Conservation (phyloP, 164 flowering plant genomes). For the Platanus orientalis region DNA sequence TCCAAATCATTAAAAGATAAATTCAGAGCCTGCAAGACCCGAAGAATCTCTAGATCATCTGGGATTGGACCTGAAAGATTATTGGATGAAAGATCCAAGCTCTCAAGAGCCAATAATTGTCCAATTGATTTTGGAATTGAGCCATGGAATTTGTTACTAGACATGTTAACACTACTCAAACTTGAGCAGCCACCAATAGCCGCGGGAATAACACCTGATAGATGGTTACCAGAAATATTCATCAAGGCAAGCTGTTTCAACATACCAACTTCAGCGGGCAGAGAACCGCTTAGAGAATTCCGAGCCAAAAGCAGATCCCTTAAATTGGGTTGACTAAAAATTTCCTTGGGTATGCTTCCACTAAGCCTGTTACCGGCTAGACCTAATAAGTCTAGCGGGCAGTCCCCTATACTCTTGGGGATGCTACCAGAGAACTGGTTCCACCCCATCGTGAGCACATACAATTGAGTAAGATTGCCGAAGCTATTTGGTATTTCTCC, state of each 20-base stretch:
- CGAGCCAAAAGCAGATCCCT: neutral
- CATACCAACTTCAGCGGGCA: neutral
- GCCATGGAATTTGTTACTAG: neutral
- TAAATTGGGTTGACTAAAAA: conserved; percentile 1
- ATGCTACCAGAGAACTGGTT: conserved; percentile 19
- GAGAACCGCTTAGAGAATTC: neutral
- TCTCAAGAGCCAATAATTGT: neutral
- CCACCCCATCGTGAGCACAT: conserved; percentile 1
- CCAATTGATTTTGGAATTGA: too few species aligned
- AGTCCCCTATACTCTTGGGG: too few species aligned
- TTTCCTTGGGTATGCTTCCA: too few species aligned
- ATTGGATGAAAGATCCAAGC: too few species aligned
- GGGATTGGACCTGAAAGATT: conserved; percentile 14
- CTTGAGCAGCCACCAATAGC: too few species aligned
- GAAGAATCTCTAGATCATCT: neutral
- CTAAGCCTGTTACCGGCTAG: neutral
- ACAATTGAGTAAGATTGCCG: too few species aligned
- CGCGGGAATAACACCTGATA: too few species aligned
- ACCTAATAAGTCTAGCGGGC: neutral
- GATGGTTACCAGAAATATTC: conserved; percentile 6
- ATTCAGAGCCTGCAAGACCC: neutral
- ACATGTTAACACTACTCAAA: too few species aligned
- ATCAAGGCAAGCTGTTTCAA: neutral
- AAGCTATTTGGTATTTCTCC: conserved; percentile 12
- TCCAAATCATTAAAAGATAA: conserved; percentile 6